Base-by-base conservation (phyloP, 257 asterid genomes). In the Leptodermis oblonga region DNA sequence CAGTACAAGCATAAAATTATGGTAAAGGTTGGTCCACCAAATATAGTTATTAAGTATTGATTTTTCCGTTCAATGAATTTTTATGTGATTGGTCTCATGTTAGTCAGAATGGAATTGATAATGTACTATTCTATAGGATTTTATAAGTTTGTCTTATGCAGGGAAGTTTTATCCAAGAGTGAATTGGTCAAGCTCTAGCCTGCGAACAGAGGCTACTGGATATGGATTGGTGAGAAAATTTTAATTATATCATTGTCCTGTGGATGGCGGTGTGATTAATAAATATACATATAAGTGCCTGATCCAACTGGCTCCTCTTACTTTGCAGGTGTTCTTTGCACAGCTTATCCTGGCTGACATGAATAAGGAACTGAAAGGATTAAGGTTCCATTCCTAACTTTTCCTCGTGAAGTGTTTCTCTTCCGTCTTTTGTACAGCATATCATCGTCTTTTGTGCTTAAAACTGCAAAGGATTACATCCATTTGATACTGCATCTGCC, bases 151-250 rank as follows among this genome's bases (percentile, higher is more conserved):
- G 26, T 59, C 69, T 30, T 49, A 70, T 81, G 86, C 90, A 93
- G 99, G 99, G 97, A 80, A 93, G 95, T 82, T 93, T 93, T 83
- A 86, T 96, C 97, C 97, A 31, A 85, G 97, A 83, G 85, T 93
- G 41, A 93, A 91, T 79, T 93, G 99, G 99, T 86, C 97, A 33
- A 95, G 96, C 72, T 85, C 96, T 72, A 93, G 99, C 83, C 90
- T 93, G 63, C 89, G 97, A 68, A 93, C 99, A 60, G 99, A 93
- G 82, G 99, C 99, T 82, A 93, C 99, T 71, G 99, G 96, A 75
- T 93, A 93, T 56, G 99, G 99, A 85, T 81, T 93, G 99, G 99
- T 93, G 74, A 83, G 65, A 23, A 69, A n/a, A 30, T 68, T 73
- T 74, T 66, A 36, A 60, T 62, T 60, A 13, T 65, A 36, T 31